phyloP scores from a whole-genome alignment of 2,329 filamentous ascomycete genomes.

The Penicillium expansum region DNA sequence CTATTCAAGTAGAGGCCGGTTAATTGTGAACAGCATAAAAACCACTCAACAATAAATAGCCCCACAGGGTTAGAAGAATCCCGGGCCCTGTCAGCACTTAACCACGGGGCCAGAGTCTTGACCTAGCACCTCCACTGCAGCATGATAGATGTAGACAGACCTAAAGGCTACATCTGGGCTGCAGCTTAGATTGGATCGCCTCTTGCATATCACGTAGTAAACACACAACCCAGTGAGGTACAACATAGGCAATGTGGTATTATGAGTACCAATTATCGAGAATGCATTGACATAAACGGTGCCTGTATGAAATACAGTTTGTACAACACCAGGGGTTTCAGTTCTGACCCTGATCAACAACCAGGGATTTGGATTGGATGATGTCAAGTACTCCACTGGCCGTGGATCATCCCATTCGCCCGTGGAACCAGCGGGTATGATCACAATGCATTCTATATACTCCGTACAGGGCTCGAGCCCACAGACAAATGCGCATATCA shows the following conservation, averaged over 20 bases:
- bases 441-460: background rate
- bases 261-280: slow-evolving; percentile 17
- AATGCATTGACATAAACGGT: too few relatives aligned
- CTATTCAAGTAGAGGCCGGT: background rate
- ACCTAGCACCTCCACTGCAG: slow-evolving; percentile 7
- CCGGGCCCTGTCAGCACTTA: slow-evolving; percentile 18
- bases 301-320: too few relatives aligned
- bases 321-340: background rate
- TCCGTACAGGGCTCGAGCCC: slow-evolving; percentile 1
- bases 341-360: background rate
- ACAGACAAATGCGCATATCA: background rate
- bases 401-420: background rate
- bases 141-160: slow-evolving; percentile 9
- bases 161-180: background rate
- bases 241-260: background rate
- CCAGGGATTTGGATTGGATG: background rate
- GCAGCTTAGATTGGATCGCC: slow-evolving; percentile 4
- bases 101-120: slow-evolving; percentile 13
- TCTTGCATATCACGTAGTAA: background rate
- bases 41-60: background rate
- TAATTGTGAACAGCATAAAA: background rate
- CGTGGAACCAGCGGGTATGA: background rate
- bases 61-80: slow-evolving; percentile 5
- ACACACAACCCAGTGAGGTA: background rate
- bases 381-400: background rate